phyloP scores from a whole-genome alignment of 192 early-diverging fungal species.

The Backusella liffmaniae region DNA sequence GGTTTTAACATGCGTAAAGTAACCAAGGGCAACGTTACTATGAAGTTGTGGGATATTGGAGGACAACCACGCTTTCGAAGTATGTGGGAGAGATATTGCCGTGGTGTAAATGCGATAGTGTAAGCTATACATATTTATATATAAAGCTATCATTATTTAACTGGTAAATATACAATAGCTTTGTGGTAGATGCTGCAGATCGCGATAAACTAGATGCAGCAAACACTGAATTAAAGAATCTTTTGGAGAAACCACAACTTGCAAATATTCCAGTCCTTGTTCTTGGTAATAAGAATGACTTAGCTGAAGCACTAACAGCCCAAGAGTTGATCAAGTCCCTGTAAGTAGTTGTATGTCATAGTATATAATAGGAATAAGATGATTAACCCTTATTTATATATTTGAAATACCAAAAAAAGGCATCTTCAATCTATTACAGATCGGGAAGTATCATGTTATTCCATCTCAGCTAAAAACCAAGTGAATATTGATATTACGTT shows the following conservation, averaged over 20 bases:
- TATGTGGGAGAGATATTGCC: constrained; percentile 92
- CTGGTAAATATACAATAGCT: constrained; percentile 48
- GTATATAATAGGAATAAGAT: not conserved
- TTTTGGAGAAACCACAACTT: constrained; percentile 93
- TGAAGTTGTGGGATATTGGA: constrained; percentile 99
- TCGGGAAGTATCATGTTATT: constrained; percentile 97
- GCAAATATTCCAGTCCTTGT: constrained; percentile 95
- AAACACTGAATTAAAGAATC: constrained; percentile 83
- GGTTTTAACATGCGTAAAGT: constrained; percentile 99
- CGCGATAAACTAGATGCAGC: constrained; percentile 91
- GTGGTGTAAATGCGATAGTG: constrained; percentile 98
- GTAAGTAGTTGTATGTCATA: constrained; percentile 43
- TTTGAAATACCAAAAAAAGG: constrained; percentile 38
- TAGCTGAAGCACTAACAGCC: constrained; percentile 82
- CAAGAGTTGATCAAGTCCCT: constrained; percentile 90
- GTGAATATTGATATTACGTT: constrained; percentile 97
- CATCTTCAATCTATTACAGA: constrained; percentile 85
- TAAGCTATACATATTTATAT: constrained; percentile 38
- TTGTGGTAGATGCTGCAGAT: constrained; percentile 97
- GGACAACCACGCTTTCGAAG: constrained; percentile 96
- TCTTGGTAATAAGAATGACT: constrained; percentile 98
- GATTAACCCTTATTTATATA: not conserved
- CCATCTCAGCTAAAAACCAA: constrained; percentile 96
- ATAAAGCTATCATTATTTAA: not conserved
- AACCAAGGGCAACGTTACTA: constrained; percentile 89